These are phyloP conservation scores for Ciborinia camelliae DNA, from an alignment of 2,329 filamentous ascomycete species.

Conservation along the genomic window DNA sequence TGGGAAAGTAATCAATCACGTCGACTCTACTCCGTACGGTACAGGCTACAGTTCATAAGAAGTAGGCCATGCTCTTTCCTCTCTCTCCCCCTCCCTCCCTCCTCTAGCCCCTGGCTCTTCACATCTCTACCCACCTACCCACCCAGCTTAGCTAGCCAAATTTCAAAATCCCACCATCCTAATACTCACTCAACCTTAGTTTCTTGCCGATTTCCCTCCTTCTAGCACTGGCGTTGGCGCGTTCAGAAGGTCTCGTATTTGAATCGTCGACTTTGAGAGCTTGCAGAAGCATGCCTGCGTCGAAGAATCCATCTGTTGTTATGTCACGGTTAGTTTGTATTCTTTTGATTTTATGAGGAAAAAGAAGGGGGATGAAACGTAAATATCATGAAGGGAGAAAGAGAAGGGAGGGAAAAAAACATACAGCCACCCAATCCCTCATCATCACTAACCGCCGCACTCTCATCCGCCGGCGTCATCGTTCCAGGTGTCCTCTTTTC, in stretches of 20 bases:
- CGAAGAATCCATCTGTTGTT: conserved; percentile 85
- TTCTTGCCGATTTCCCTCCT: conserved; percentile 73
- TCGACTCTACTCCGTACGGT: too few relatives aligned
- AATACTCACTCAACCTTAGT: conserved; percentile 64
- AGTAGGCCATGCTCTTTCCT: too few relatives aligned
- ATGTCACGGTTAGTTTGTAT: neutral
- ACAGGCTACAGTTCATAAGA: too few relatives aligned
- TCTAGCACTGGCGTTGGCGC: conserved; percentile 55
- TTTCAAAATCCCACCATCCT: neutral
- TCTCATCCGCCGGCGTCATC: conserved; percentile 65
- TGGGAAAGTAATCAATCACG: too few relatives aligned
- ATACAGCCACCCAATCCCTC: conserved; percentile 92
- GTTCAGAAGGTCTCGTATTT: conserved; percentile 54
- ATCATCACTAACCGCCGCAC: conserved; percentile 71
- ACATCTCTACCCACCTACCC: too few relatives aligned
- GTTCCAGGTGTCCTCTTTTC: conserved; percentile 45
- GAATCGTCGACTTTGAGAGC: conserved; percentile 64
- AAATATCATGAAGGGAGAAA: neutral
- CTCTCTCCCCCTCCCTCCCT: too few relatives aligned
- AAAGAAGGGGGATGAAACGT: neutral
- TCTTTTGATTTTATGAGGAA: neutral
- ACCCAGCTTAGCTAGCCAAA: too few relatives aligned
- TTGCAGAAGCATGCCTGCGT: conserved; percentile 89
- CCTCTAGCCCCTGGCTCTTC: too few relatives aligned
- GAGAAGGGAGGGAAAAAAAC: conserved; percentile 45